Evolutionary conservation across 345 rosid species (phyloP).

Genomic region (Populus deltoides): DNA sequence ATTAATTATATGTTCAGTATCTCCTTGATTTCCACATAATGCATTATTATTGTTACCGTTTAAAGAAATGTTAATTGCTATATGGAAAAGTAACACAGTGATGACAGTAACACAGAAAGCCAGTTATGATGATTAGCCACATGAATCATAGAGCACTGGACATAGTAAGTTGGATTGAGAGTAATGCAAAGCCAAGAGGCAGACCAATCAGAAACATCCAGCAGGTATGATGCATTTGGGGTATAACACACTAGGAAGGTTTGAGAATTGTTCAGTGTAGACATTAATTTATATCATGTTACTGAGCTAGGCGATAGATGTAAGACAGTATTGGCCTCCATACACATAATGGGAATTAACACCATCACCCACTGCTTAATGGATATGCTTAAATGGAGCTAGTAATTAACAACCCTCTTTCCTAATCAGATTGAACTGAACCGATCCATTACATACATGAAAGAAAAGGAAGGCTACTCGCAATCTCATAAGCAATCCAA

Average conservation of each 20-base stretch:
- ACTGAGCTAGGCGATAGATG: not conserved
- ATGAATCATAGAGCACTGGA: no score
- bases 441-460: not conserved
- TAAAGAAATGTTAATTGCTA: no score
- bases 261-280: not conserved
- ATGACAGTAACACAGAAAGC: no score
- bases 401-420: not conserved
- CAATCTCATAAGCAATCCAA: not conserved
- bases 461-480: not conserved
- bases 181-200: no score
- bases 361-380: not conserved
- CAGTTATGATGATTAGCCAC: no score
- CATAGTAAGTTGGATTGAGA: no score
- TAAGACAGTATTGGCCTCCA: not conserved
- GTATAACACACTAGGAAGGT: not conserved
- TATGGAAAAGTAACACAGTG: no score
- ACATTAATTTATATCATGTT: not conserved
- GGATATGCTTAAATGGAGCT: not conserved
- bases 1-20: no score
- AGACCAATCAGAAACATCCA: no score
- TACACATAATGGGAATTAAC: not conserved
- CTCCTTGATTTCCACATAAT: no score
- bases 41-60: no score
- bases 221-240: not conserved
- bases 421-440: not conserved